Percentiles rank a stretch among this genome's conserved stretches.
These are phyloP conservation scores for Vitis vinifera DNA, from an alignment of 164 flowering plant species.

Conservation along the genomic window DNA sequence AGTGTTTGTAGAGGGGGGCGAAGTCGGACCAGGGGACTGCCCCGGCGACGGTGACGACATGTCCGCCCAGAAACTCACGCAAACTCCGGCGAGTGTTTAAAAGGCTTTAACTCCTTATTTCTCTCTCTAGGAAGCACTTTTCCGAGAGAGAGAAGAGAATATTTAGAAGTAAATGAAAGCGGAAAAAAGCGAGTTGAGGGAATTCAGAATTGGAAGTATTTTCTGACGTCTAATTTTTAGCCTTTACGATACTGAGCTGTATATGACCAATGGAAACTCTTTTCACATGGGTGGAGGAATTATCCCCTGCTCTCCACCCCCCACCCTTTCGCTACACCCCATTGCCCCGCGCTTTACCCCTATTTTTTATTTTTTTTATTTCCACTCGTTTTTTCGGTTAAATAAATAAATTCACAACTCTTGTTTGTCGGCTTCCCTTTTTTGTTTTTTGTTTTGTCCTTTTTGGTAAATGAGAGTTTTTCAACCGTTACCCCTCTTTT, in stretches of 20 bases:
- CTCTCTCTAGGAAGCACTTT: too few relatives aligned
- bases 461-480: too few relatives aligned
- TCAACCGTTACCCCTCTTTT: too few relatives aligned
- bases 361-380: not conserved
- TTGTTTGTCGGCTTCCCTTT: not conserved
- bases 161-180: too few relatives aligned
- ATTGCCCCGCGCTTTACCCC: constrained; percentile 25
- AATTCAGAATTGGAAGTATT: not conserved
- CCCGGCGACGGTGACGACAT: constrained; percentile 28
- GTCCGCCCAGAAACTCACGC: not conserved
- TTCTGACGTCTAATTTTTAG: not conserved
- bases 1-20: constrained; percentile 18
- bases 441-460: too few relatives aligned
- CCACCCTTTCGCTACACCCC: too few relatives aligned
- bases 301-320: not conserved
- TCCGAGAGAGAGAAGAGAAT: too few relatives aligned
- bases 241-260: not conserved
- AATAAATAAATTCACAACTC: not conserved
- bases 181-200: too few relatives aligned
- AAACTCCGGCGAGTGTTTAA: not conserved
- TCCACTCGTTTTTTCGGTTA: not conserved
- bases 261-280: not conserved
- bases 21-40: constrained; percentile 16
- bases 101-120: too few relatives aligned
- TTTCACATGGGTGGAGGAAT: not conserved